phyloP scores from a whole-genome alignment of 2,329 filamentous ascomycete species.

The Verticillium nonalfalfae region DNA sequence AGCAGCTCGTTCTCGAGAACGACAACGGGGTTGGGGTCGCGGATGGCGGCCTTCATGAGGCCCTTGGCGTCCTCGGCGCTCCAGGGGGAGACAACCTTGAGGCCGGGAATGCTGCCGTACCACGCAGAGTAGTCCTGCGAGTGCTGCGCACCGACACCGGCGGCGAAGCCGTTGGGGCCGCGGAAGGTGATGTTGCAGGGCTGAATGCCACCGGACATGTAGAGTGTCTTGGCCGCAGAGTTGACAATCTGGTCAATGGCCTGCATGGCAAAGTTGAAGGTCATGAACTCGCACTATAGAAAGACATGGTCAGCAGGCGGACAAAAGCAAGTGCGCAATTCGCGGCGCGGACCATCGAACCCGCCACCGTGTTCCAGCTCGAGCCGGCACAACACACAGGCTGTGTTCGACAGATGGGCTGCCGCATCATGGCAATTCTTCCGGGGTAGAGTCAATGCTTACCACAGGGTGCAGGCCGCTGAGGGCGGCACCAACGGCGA shows the following conservation, averaged over 20 bases:
- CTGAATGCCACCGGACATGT: conserved; percentile 99
- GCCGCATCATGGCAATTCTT: background rate
- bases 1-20: conserved; percentile 85
- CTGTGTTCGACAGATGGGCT: background rate
- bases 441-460: conserved; percentile 33
- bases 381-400: background rate
- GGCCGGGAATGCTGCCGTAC: conserved; percentile 96
- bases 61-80: conserved; percentile 98
- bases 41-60: conserved; percentile 93
- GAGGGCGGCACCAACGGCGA: conserved; percentile 90
- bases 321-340: conserved; percentile 3
- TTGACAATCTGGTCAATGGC: conserved; percentile 99
- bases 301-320: background rate
- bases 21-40: conserved; percentile 94
- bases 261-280: conserved; percentile 99
- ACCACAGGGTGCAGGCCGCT: conserved; percentile 91
- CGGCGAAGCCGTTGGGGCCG: conserved; percentile 94
- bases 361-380: background rate
- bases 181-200: conserved; percentile 99
- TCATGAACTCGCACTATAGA: conserved; percentile 95
- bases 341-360: background rate
- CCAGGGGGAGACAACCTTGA: conserved; percentile 96
- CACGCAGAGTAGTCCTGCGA: conserved; percentile 98
- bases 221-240: conserved; percentile 97
- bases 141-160: conserved; percentile 95